Conservation (phyloP, 805 yeast species). For the Wickerhamomyces chambardii region DNA sequence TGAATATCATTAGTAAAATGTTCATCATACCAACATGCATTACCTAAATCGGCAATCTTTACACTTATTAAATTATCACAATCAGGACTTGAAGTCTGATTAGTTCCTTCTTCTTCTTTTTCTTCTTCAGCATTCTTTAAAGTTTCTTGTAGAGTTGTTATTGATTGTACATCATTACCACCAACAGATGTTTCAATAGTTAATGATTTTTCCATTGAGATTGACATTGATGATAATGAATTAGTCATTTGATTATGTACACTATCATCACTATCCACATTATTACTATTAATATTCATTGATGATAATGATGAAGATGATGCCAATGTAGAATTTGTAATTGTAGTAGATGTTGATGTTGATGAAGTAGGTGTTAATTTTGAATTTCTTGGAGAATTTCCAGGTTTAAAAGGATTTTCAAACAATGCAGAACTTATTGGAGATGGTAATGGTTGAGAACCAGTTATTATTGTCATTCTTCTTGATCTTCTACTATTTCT, state of each 20-base stretch:
- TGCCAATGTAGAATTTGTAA: too few relatives aligned
- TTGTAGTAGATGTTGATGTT: constrained; percentile 2
- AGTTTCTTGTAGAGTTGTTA: neutral
- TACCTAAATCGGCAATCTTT: constrained; percentile 90
- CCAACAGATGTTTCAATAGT: too few relatives aligned
- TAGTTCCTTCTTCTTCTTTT: neutral
- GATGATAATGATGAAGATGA: neutral
- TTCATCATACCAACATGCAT: constrained; percentile 73
- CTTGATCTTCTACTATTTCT: constrained; percentile 39
- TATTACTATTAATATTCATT: neutral
- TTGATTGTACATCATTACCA: neutral
- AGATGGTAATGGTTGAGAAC: constrained; percentile 89
- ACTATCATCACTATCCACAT: constrained; percentile 9
- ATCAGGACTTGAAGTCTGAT: constrained; percentile 1
- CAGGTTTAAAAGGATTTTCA: constrained; percentile 11
- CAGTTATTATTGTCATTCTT: constrained; percentile 71
- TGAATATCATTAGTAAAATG: constrained; percentile 88
- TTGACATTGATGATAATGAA: constrained; percentile 31
- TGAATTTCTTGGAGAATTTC: constrained; percentile 3
- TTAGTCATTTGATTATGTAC: constrained; percentile 20
- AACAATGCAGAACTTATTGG: constrained; percentile 54
- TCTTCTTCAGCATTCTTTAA: neutral
- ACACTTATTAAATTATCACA: constrained; percentile 54
- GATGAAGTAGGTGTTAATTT: neutral
- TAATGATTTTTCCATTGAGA: constrained; percentile 20